phyloP scores from a whole-genome alignment of 2,329 filamentous ascomycete species.

The Fusarium veterinarium region DNA sequence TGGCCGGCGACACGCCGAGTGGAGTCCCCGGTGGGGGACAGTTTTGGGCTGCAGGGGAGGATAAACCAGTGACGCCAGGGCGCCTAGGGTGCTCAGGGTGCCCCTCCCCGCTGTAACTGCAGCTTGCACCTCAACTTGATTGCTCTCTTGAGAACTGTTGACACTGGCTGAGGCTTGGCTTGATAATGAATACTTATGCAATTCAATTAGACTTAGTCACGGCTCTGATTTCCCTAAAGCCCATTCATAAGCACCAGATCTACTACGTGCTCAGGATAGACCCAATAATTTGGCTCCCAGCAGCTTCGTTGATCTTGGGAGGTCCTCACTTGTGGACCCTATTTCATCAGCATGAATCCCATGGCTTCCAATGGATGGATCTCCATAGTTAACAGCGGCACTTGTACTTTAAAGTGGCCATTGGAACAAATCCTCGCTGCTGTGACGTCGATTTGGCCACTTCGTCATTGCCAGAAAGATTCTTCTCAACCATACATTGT shows the following conservation, averaged over 20 bases:
- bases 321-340: conserved; percentile 23
- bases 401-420: conserved; percentile 3
- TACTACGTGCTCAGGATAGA: conserved; percentile 14
- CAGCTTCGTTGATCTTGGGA: conserved; percentile 19
- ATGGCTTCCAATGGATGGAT: conserved; percentile 2
- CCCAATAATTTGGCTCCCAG: conserved; percentile 8
- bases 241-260: conserved; percentile 27
- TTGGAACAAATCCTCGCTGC: conserved; percentile 20
- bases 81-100: conserved; percentile 22
- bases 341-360: conserved; percentile 24
- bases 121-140: conserved; percentile 5
- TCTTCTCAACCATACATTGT: background rate
- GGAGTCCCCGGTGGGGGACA: conserved; percentile 40
- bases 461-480: conserved; percentile 21
- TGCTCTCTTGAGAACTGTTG: conserved; percentile 23
- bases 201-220: background rate
- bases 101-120: conserved; percentile 29
- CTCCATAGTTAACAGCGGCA: conserved; percentile 26
- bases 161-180: conserved; percentile 1
- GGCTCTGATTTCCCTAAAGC: background rate
- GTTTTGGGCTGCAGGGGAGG: conserved; percentile 7
- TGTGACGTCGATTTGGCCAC: conserved; percentile 42
- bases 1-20: conserved; percentile 44
- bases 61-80: conserved; percentile 36
- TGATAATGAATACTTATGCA: conserved; percentile 5